These are phyloP conservation scores for Vanilla planifolia DNA, from an alignment of 106 monocot genomes.

Conservation along the genomic window DNA sequence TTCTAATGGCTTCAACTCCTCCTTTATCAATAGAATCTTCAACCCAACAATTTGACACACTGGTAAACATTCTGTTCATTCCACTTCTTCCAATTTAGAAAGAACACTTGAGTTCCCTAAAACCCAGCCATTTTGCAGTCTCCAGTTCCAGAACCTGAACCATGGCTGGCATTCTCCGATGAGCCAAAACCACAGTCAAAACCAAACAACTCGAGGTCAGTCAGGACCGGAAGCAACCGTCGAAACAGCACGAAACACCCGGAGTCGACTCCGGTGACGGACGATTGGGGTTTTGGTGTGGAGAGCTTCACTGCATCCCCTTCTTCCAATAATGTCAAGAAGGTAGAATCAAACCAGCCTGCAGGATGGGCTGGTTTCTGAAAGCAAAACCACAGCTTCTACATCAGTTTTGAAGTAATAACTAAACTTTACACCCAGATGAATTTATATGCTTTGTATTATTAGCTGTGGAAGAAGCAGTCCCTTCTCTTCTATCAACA, in stretches of 20 bases:
- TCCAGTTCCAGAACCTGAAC: conserved; percentile 43
- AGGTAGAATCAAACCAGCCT: conserved; percentile 43
- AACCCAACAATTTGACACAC: not conserved
- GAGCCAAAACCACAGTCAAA: conserved; percentile 38
- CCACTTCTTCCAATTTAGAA: not conserved
- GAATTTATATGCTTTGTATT: not conserved
- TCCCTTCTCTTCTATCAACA: not conserved
- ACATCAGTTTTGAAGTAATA: not conserved
- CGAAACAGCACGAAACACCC: conserved; percentile 18
- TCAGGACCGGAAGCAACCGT: conserved; percentile 46
- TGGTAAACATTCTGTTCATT: not conserved
- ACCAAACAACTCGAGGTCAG: conserved; percentile 45
- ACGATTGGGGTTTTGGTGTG: conserved; percentile 49
- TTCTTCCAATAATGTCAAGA: conserved; percentile 20
- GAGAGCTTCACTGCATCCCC: conserved; percentile 58
- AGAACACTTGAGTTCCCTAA: not conserved
- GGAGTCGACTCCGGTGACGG: not conserved
- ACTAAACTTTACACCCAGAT: not conserved
- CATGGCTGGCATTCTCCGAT: conserved; percentile 69
- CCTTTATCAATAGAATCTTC: not conserved
- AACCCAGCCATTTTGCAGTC: conserved; percentile 28
- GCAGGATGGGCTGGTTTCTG: conserved; percentile 93
- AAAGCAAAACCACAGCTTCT: not conserved
- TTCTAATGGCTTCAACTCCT: not conserved
- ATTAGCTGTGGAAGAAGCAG: not conserved